Evolutionary conservation across 108 stramenopile species (phyloP), one percentile per base, ranked within the genome.

Genomic region (Mediolabrus comicus): DNA sequence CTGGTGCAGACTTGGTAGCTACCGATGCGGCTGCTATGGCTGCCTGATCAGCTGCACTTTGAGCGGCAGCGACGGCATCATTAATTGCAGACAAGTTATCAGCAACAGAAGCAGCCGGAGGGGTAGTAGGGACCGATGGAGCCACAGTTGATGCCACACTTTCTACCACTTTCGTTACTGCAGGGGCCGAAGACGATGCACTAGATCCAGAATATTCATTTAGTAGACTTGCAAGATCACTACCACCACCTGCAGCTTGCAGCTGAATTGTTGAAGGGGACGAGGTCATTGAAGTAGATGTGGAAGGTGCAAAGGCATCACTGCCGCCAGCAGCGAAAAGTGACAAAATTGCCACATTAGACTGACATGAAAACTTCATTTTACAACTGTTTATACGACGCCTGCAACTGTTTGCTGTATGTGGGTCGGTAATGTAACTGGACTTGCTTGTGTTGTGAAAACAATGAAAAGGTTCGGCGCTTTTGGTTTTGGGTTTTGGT

Each of bases 1-100:
- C 19, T 17, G 29, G 31, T 12, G 27, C 34, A 5, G 62, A 62
- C 54, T 69, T 69, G 27, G 64, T 11, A 3, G 58, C 56, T 36
- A 55, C 26, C n/a, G 72, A 51, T 32, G 62, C 61, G 11, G 52
- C 69, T 31, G 75, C 64, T 1, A 69, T 58, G 1, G 66, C 53
- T 4, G 74, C 74, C 33, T 65, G 56, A 25, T 77, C 67, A 3
- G 75, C 75, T 33, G 75, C 75, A 65, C 60, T 52, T 31, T 57
- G 49, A 0, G 75, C 68, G 8, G 34, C 64, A 19, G 36, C 25
- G 1, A 63, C 68, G 6, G 68, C 75, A 34, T 53, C 64, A 13
- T 29, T 70, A 22, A 76, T 4, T 52, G 52, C 12, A 8, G 52
- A n/a, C 43, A 70, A 39, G 26, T 25, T 69, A 36, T 65, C 52